Conservation (phyloP, 805 yeast species). For the Kazachstania bromeliacearum region DNA sequence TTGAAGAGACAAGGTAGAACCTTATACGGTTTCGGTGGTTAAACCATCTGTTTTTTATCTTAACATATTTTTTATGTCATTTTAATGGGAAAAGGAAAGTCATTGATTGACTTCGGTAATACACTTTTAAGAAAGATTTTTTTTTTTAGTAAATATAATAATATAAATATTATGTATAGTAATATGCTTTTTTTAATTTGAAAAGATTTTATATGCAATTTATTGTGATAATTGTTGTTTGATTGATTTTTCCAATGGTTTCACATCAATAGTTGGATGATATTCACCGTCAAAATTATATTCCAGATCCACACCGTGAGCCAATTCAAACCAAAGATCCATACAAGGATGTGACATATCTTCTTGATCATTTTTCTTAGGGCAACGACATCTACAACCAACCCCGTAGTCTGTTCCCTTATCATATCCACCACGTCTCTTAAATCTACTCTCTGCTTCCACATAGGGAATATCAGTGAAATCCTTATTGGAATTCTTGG, state of each 20-base stretch:
- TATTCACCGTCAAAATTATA: slow-evolving; percentile 7
- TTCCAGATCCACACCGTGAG: slow-evolving; percentile 7
- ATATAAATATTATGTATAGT: too few species aligned
- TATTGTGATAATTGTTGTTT: too few species aligned
- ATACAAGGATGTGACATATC: slow-evolving; percentile 45
- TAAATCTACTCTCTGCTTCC: slow-evolving; percentile 20
- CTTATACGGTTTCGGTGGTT: slow-evolving; percentile 99
- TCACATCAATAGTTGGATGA: slow-evolving; percentile 5
- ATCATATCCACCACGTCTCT: slow-evolving; percentile 27
- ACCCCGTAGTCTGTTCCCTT: slow-evolving; percentile 38
- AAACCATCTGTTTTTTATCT: too few species aligned
- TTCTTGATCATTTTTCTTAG: slow-evolving; percentile 46
- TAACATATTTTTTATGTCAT: too few species aligned
- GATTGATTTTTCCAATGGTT: slow-evolving; percentile 2
- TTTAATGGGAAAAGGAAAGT: too few species aligned
- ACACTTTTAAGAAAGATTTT: too few species aligned
- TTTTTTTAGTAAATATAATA: too few species aligned
- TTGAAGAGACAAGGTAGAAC: slow-evolving; percentile 99
- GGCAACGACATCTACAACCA: slow-evolving; percentile 87
- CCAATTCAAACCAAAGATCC: slow-evolving; percentile 39
- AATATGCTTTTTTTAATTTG: too few species aligned
- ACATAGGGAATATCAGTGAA: slow-evolving; percentile 53
- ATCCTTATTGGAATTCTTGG: slow-evolving; percentile 36
- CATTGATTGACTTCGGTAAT: too few species aligned
- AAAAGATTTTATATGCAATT: too few species aligned